Percentiles rank a stretch among this genome's conserved stretches.
Conservation (phyloP, 2,329 filamentous ascomycete species). For the Arthrobotrys entomopaga region DNA sequence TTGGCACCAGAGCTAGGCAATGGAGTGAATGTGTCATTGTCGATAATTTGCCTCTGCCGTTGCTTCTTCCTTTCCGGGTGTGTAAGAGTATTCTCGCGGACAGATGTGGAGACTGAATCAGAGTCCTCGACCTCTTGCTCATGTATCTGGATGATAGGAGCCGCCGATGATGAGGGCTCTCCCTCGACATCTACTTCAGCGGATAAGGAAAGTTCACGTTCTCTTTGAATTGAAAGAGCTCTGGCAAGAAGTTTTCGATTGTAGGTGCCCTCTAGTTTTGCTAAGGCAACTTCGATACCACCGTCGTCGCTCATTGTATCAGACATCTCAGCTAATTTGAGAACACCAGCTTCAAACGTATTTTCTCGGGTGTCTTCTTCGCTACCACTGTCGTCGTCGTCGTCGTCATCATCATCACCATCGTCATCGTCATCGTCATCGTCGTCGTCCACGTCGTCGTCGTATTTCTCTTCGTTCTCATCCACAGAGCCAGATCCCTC, state of each 20-base stretch:
- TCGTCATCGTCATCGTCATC: conserved; percentile 13
- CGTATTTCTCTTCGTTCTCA: conserved; percentile 28
- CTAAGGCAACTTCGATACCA: conserved; percentile 88
- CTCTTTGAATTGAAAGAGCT: conserved; percentile 44
- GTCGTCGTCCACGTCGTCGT: conserved; percentile 18
- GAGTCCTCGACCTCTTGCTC: conserved; percentile 44
- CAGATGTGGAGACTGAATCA: conserved; percentile 25
- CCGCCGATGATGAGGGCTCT: conserved; percentile 20
- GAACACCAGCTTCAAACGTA: conserved; percentile 89
- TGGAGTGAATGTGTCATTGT: conserved; percentile 43
- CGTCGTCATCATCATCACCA: conserved; percentile 56
- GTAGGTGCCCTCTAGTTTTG: conserved; percentile 91
- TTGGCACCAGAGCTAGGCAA: conserved; percentile 48
- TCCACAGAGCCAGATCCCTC: conserved; percentile 26
- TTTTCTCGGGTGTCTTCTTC: conserved; percentile 59
- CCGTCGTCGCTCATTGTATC: conserved; percentile 82
- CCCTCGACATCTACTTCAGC: conserved; percentile 3
- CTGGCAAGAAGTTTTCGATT: conserved; percentile 65
- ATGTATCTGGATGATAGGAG: conserved; percentile 36
- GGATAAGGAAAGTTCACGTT: conserved; percentile 32
- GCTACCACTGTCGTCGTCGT: conserved; percentile 61
- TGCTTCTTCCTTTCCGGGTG: conserved; percentile 49
- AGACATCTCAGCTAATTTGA: conserved; percentile 85
- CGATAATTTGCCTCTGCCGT: conserved; percentile 47
- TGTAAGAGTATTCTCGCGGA: conserved; percentile 36